A percentile compares a stretch with the other conserved stretches of the same genome.
Conservation (phyloP, 2,329 filamentous ascomycete species). For the Cadophora sp. region DNA sequence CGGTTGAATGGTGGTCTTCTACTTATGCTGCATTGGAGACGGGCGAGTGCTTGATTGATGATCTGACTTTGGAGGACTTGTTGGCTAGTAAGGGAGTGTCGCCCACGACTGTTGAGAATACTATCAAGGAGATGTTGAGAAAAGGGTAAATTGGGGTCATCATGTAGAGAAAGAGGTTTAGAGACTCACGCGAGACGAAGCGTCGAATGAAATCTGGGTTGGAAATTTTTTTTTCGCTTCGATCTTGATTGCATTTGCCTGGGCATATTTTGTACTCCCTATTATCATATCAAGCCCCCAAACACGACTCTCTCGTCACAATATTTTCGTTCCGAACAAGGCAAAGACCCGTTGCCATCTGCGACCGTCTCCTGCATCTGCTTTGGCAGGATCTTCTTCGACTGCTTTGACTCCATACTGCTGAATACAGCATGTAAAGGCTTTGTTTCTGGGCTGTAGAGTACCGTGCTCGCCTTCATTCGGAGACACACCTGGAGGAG, state of each 20-base stretch:
- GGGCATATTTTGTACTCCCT: background rate
- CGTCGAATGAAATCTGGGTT: background rate
- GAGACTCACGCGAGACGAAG: background rate
- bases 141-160: background rate
- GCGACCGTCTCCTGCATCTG: conserved; percentile 52
- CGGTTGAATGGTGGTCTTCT: conserved; percentile 38
- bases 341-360: conserved; percentile 69
- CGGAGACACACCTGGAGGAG: conserved; percentile 23
- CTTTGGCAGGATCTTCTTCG: conserved; percentile 50
- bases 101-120: conserved; percentile 32
- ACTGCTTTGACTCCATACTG: conserved; percentile 68
- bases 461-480: conserved; percentile 28
- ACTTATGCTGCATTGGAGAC: conserved; percentile 35
- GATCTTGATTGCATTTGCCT: background rate
- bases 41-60: conserved; percentile 36
- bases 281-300: background rate
- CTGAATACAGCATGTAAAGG: conserved; percentile 73
- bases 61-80: conserved; percentile 35
- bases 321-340: conserved; percentile 69
- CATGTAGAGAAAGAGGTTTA: background rate
- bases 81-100: conserved; percentile 27
- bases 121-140: conserved; percentile 30
- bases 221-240: background rate
- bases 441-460: conserved; percentile 54
- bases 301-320: conserved; percentile 15